Conservation (phyloP, 2,329 filamentous ascomycete genomes). For the Penicillium sp. region DNA sequence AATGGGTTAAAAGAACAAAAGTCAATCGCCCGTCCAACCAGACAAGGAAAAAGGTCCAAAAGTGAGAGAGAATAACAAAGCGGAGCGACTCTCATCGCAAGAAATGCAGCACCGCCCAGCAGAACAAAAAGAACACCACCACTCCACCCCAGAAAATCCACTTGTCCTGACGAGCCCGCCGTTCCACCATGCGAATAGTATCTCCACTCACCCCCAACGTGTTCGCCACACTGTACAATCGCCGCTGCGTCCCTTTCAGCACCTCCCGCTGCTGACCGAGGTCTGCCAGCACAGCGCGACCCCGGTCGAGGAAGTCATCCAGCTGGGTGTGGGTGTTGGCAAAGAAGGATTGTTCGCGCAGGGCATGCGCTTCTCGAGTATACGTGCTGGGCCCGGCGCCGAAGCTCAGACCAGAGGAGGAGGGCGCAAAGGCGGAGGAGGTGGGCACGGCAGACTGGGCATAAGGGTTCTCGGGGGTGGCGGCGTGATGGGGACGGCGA, state of each 20-base stretch:
- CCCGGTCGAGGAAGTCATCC: conserved; percentile 91
- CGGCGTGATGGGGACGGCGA: conserved; percentile 72
- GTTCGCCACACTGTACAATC: conserved; percentile 89
- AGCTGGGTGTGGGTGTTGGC: conserved; percentile 77
- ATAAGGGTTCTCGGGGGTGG: conserved; percentile 94
- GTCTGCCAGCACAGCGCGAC: conserved; percentile 86
- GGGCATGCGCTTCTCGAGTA: conserved; percentile 75
- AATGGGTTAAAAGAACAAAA: conserved; percentile 20
- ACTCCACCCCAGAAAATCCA: conserved; percentile 95
- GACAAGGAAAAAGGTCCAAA: background rate
- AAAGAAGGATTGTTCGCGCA: conserved; percentile 90
- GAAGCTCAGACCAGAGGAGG: conserved; percentile 46
- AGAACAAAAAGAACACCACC: conserved; percentile 84
- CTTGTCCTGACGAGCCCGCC: conserved; percentile 90
- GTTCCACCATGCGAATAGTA: conserved; percentile 94
- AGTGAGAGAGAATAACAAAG: background rate
- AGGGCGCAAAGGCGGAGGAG: conserved; percentile 46
- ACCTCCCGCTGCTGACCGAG: conserved; percentile 88
- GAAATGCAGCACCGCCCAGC: conserved; percentile 86
- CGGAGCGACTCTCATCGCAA: conserved; percentile 61
- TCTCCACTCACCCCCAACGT: conserved; percentile 92
- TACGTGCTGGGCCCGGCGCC: conserved; percentile 57
- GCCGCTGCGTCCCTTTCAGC: conserved; percentile 89
- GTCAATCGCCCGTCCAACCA: background rate
- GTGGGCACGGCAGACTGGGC: conserved; percentile 58